phyloP scores from a whole-genome alignment of 2,329 filamentous ascomycete genomes.

The Epichloe gansuensis region DNA sequence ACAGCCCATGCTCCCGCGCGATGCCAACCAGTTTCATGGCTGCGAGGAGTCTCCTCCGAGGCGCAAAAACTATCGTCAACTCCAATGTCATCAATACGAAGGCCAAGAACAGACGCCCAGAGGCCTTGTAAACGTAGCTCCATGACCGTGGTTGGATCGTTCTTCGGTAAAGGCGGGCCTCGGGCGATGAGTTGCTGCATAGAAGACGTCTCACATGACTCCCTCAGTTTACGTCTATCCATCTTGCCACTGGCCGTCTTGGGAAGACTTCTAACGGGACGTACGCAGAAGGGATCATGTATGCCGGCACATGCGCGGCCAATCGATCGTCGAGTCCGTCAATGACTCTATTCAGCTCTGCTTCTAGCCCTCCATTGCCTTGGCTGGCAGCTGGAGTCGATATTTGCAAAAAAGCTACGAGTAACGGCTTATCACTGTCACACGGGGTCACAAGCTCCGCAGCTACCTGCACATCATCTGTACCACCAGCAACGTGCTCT shows the following conservation, averaged over 20 bases:
- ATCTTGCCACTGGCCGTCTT: neutral
- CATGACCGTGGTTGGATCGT: neutral
- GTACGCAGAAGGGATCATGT: constrained; percentile 3
- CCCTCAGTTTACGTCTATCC: neutral
- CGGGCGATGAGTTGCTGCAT: neutral
- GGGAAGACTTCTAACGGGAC: neutral
- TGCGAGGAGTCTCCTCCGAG: constrained; percentile 33
- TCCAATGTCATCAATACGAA: constrained; percentile 16
- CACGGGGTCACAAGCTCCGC: neutral
- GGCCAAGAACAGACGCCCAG: constrained; percentile 8
- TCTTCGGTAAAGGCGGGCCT: neutral
- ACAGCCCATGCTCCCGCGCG: constrained; percentile 23
- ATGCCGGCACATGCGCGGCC: neutral
- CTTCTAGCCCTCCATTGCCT: neutral
- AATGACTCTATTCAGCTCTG: neutral
- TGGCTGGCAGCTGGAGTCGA: neutral
- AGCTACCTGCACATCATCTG: neutral
- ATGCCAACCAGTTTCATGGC: constrained; percentile 29
- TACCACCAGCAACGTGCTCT: neutral
- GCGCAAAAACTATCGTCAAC: constrained; percentile 31
- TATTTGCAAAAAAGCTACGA: constrained; percentile 3
- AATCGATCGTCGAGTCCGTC: neutral
- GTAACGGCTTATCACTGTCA: neutral
- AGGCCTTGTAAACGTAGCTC: neutral
- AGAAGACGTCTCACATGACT: neutral